phyloP scores from a whole-genome alignment of 2,329 filamentous ascomycete species.

The Neonectria punicea region DNA sequence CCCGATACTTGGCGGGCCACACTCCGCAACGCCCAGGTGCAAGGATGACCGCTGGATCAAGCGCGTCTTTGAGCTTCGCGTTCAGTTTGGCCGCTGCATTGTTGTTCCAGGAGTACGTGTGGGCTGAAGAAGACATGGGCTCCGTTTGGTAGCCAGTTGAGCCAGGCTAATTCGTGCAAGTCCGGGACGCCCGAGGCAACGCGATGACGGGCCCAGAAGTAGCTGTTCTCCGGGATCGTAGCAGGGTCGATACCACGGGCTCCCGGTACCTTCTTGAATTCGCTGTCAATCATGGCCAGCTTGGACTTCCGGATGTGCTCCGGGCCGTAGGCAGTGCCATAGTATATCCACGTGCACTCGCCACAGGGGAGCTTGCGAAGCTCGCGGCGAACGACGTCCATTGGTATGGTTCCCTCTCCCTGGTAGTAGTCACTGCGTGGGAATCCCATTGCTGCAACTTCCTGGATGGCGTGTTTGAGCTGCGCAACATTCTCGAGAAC shows the following conservation, averaged over 20 bases:
- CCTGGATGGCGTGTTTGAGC: background rate
- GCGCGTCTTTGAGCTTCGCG: no score
- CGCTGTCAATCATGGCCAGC: no score
- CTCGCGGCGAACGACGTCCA: background rate
- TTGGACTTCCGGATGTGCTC: background rate
- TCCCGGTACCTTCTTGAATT: no score
- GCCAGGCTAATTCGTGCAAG: background rate
- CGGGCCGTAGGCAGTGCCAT: background rate
- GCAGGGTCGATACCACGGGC: no score
- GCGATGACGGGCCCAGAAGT: no score
- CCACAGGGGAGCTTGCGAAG: background rate
- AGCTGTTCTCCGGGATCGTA: no score
- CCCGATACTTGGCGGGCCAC: no score
- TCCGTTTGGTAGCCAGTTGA: conserved; percentile 3
- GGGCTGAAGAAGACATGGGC: conserved; percentile 1
- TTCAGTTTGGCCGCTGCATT: conserved; percentile 12
- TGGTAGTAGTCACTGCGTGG: background rate
- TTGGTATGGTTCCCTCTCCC: background rate
- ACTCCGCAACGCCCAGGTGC: no score
- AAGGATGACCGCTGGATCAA: no score
- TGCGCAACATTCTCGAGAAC: background rate
- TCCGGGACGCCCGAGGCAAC: no score
- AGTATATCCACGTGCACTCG: background rate
- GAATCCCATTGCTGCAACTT: background rate
- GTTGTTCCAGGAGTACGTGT: conserved; percentile 32